Evolutionary conservation across 2,329 filamentous ascomycete species (phyloP).

Genomic region (Lecanosticta acicola): DNA sequence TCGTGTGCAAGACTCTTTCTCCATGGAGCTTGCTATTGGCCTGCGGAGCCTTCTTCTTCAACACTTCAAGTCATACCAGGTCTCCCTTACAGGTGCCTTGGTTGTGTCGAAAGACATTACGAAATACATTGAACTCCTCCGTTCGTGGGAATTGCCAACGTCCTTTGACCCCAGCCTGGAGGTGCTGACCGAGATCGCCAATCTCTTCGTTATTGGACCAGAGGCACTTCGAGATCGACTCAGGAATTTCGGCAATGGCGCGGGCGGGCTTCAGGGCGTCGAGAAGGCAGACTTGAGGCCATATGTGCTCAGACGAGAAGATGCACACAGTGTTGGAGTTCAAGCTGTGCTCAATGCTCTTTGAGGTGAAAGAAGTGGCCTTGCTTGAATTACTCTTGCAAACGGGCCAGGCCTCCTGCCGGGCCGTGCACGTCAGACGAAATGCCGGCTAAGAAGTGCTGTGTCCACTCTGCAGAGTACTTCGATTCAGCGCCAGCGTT

Average conservation of each 20-base stretch:
- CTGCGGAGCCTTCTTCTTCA: slow-evolving; percentile 76
- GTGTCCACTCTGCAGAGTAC: too few species aligned
- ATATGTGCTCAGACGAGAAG: slow-evolving; percentile 80
- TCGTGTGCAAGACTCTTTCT: slow-evolving; percentile 74
- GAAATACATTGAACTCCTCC: slow-evolving; percentile 80
- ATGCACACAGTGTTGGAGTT: slow-evolving; percentile 72
- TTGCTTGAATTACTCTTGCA: too few species aligned
- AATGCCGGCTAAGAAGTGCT: too few species aligned
- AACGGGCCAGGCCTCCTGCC: too few species aligned
- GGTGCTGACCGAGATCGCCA: slow-evolving; percentile 86
- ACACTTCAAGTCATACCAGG: slow-evolving; percentile 89
- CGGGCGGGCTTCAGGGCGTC: slow-evolving; percentile 34
- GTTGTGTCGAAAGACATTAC: slow-evolving; percentile 96
- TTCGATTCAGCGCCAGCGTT: too few species aligned
- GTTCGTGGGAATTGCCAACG: slow-evolving; percentile 66
- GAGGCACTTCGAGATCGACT: slow-evolving; percentile 49
- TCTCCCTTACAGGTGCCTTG: slow-evolving; percentile 86
- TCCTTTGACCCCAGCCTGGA: slow-evolving; percentile 59
- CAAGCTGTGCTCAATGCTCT: slow-evolving; percentile 72
- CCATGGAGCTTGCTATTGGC: slow-evolving; percentile 74
- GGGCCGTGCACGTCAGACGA: too few species aligned
- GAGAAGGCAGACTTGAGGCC: slow-evolving; percentile 60
- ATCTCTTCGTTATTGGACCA: slow-evolving; percentile 83
- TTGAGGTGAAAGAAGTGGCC: slow-evolving; percentile 23
- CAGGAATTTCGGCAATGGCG: slow-evolving; percentile 37